Evolutionary conservation across 2,329 filamentous ascomycete genomes (phyloP).

Genomic region (Aspergillus arachidicola): DNA sequence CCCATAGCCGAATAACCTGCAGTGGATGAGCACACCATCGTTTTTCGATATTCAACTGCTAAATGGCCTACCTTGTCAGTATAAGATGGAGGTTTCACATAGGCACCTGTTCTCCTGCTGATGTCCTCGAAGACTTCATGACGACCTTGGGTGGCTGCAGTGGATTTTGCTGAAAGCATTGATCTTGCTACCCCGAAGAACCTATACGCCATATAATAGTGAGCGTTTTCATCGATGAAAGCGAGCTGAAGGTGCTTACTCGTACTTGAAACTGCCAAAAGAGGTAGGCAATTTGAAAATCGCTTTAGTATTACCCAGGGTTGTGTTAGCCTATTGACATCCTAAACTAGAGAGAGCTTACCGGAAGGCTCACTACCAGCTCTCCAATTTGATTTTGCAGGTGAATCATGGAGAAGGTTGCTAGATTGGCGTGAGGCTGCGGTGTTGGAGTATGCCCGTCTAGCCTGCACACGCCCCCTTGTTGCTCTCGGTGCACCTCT

Average conservation of each 20-base stretch:
- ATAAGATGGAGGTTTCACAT: constrained; percentile 28
- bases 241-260: constrained; percentile 20
- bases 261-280: constrained; percentile 26
- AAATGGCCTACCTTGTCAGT: constrained; percentile 24
- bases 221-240: too few species aligned
- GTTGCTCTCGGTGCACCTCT: constrained; percentile 3
- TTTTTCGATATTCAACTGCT: background rate
- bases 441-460: background rate
- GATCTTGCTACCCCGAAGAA: constrained; percentile 24
- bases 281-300: constrained; percentile 19
- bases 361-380: constrained; percentile 20
- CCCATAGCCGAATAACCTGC: constrained; percentile 32
- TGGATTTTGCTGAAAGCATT: constrained; percentile 4
- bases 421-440: constrained; percentile 9
- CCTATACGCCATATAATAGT: constrained; percentile 8
- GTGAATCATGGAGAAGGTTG: constrained; percentile 24
- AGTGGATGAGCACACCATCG: constrained; percentile 2
- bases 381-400: constrained; percentile 30
- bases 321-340: background rate
- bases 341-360: constrained; percentile 11
- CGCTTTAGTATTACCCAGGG: constrained; percentile 9
- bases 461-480: constrained; percentile 15
- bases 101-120: constrained; percentile 28
- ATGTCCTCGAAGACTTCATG: constrained; percentile 32
- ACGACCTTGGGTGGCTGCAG: constrained; percentile 11